Base-by-base conservation (phyloP, 352 stramenopile species). In the Globisporangium megalacanthum region DNA sequence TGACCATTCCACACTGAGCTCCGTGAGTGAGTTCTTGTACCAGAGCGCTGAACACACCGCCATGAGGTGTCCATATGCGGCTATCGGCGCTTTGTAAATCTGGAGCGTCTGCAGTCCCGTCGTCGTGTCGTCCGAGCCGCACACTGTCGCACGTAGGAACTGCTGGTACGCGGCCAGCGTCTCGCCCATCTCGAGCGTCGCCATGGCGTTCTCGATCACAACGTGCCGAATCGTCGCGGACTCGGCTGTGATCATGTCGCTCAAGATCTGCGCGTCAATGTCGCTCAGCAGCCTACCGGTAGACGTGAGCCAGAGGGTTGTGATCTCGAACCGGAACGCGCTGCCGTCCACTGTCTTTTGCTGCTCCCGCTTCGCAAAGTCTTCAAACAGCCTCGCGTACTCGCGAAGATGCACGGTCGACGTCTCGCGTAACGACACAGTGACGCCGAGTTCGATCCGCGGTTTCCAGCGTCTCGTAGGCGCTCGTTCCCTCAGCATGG, bases 1-100 rank as follows among this genome's bases (percentile, higher is more conserved):
- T 5, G 2, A 15, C 20, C 13, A 63, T 1, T 60, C 60, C 13
- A 77, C 48, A 4, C 45, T 64, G 39, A 77, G 49, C 39, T 68
- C 59, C 10, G 31, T 37, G 6, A 77, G 49, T 2, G 19, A 45
- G 9, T 62, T 70, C 0, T 57, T 19, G 56, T 65, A 72, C 17
- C 66, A 53, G 20, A 77, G 49, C 17, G 63, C 60, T 36, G 69
- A 77, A 35, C 68, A 72, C 22, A 77, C 48, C 7, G 63, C 41
- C 7, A 7, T 52, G 17, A 74, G 39, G n/a, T 49, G 61, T 13
- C 62, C 52, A 11, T 25, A 52, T 50, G 15, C 25, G 25, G 25
- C 22, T 15, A 72, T 22, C 17, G 48, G 39, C 36, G 53, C 58
- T n/a, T 54, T 49, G 39, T 58, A 58, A 17, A 77, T 20, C 13